Evolutionary conservation across 352 stramenopile species (phyloP), one percentile per base, ranked within the genome.

Genomic region (Globisporangium canariense): DNA sequence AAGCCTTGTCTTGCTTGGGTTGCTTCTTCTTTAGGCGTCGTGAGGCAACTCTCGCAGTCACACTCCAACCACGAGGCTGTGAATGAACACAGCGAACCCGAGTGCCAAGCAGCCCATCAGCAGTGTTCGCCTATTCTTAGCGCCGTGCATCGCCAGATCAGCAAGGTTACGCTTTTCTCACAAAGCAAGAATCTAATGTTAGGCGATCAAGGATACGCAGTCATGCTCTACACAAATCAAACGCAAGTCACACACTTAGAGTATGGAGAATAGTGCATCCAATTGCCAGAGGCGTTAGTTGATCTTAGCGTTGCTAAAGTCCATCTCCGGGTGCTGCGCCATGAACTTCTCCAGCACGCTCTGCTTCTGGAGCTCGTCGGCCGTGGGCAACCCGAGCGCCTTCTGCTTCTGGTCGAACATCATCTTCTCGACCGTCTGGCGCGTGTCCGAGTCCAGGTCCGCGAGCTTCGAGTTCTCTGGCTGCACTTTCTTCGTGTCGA

Each of bases 381-480:
- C 97, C 8, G 97, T 98, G 1, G 98, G 98, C 45, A 98, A 76
- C 2, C 97, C 97, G 73, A 99, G 83, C 0, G 96, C 95, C 75
- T 99, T 99, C 80, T 99, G 97, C 36, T 91, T 85, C 74, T 98
- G 93, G 67, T 98, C 90, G 67, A 97, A 97, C 98, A 99, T 99
- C 98, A 99, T 99, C 70, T 99, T 99, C 79, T 99, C 98, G 18
- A 99, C 98, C 3, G 98, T 99, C 71, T 99, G 92, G 43, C 97
- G 83, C 22, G 97, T 99, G 59, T 99, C 98, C 5, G 96, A 92
- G 76, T 99, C 97, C 63, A 99, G 76, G 75, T 99, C 98, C 18
- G 67, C 83, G 22, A 99, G 84, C 71, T 99, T 98, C 11, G 93
- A 99, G 79, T 98, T 99, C 83, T 99, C 98, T 1, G 98, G 98